A percentile compares a stretch with the other conserved stretches of the same genome.
Evolutionary conservation across 139 green algal species (phyloP).

Genomic region (Picochlorum sp.): DNA sequence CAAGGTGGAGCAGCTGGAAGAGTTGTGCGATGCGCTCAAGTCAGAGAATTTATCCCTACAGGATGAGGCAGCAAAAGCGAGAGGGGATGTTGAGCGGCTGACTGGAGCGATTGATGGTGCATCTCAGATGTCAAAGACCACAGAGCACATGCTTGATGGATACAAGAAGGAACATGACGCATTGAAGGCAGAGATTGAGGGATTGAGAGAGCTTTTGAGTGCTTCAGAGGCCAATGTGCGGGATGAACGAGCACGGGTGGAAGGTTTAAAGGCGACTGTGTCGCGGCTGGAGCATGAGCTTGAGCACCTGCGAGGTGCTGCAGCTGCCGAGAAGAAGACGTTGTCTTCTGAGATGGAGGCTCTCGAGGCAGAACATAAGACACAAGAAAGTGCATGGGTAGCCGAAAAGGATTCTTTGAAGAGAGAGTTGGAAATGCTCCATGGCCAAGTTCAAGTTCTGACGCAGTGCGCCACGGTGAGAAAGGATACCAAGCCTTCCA

Average conservation of each 20-base stretch:
- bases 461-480: neutral
- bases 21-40: neutral
- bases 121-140: neutral
- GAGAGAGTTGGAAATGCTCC: conserved; percentile 3
- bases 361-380: neutral
- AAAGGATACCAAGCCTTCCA: neutral
- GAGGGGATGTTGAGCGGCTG: conserved; percentile 2
- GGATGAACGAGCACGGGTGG: neutral
- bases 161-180: neutral
- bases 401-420: neutral
- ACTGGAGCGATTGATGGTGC: conserved; percentile 1
- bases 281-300: neutral
- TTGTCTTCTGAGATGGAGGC: neutral
- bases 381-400: neutral
- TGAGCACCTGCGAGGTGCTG: neutral
- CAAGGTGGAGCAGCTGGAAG: neutral
- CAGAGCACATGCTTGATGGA: neutral
- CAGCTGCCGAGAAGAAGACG: neutral
- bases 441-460: neutral
- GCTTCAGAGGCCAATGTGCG: neutral
- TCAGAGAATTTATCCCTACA: neutral
- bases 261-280: neutral
- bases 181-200: conserved; percentile 1
- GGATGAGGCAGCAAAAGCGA: neutral
- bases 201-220: neutral